Base-by-base conservation (phyloP, 805 yeast genomes). In the Candida ponderosae region DNA sequence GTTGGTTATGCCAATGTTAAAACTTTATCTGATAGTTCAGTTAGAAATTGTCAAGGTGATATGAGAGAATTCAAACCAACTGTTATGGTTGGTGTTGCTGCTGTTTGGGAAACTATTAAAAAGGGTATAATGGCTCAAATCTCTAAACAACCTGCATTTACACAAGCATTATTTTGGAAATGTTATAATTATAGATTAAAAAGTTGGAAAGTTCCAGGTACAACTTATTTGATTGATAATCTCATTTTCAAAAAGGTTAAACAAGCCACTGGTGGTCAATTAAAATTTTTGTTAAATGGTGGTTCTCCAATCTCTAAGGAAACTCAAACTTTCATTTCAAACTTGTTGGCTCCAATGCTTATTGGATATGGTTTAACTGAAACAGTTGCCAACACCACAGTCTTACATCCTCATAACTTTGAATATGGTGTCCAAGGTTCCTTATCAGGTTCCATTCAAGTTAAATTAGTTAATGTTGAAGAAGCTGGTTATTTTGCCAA, bases 361-460 rank as follows among this genome's bases (percentile, higher is more conserved):
- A 70, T 89, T 53, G 98, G 98, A 42, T 93, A 93, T 60, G 98
- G 98, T 42, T 75, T 93, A 49, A 93, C 98, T 29, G 98, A 93
- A 65, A 89, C 97, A 13, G 80, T 84, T 49, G 98, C 98, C 35
- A 89, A 85, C 65, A 73, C 90, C 15, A 67, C 85, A 31, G 72
- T 93, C 50, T 59, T 76, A 46, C 77, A 77, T 40, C 83, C 85
- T 34, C 56, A 64, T 19, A 70, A 72, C 52, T 76, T 82, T 50
- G 90, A 82, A 54, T 68, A 63, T 43, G 94, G 81, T 46, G 77
- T 81, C 41, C 83, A 82, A 33, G 98, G 98, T 59, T 79, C 86
- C 39, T 66, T 89, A 36, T 74, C 82, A 18, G 90, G 94, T 50
- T 72, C 93, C 14, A 69, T 89, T 41, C 87, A 95, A 16, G 82